A percentile compares a stretch with the other conserved stretches of the same genome.
Evolutionary conservation across 306 rosid species (phyloP).

Genomic region (Cucurbita ficifolia): DNA sequence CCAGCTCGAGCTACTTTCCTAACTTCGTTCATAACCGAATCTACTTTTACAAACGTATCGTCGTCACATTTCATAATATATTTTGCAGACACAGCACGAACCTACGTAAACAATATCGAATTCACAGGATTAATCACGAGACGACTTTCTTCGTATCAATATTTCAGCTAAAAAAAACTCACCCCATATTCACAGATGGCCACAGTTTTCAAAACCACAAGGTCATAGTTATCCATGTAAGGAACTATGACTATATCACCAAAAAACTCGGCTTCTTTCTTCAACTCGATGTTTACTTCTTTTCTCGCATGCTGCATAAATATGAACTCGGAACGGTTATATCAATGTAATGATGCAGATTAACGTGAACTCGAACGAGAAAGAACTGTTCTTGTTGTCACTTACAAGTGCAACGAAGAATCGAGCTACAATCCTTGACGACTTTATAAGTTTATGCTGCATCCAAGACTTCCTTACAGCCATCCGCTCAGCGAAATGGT

Average conservation of each 20-base stretch:
- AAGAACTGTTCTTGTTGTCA: neutral
- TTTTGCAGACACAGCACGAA: conserved; percentile 45
- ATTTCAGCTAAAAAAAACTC: conserved; percentile 14
- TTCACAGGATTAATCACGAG: neutral
- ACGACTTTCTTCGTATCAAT: neutral
- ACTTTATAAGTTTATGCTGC: conserved; percentile 59
- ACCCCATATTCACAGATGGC: conserved; percentile 98
- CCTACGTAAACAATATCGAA: conserved; percentile 34
- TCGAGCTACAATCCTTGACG: conserved; percentile 74
- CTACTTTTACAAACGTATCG: conserved; percentile 82
- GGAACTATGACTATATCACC: conserved; percentile 91
- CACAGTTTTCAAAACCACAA: conserved; percentile 88
- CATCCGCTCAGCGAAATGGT: conserved; percentile 94
- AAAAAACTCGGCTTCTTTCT: conserved; percentile 83
- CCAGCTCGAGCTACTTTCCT: conserved; percentile 24
- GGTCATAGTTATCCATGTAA: conserved; percentile 90
- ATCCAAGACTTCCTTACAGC: conserved; percentile 94
- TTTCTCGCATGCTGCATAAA: conserved; percentile 51
- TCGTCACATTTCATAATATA: conserved; percentile 94
- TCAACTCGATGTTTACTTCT: conserved; percentile 60
- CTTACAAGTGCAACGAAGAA: conserved; percentile 92
- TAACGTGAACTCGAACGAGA: neutral
- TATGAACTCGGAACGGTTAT: conserved; percentile 9
- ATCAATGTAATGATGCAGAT: neutral
- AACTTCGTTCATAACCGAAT: conserved; percentile 37